A percentile compares a stretch with the other conserved stretches of the same genome.
Evolutionary conservation across 768 basidiomycete genomes (phyloP).

Genomic region (Boletellus emodensis): DNA sequence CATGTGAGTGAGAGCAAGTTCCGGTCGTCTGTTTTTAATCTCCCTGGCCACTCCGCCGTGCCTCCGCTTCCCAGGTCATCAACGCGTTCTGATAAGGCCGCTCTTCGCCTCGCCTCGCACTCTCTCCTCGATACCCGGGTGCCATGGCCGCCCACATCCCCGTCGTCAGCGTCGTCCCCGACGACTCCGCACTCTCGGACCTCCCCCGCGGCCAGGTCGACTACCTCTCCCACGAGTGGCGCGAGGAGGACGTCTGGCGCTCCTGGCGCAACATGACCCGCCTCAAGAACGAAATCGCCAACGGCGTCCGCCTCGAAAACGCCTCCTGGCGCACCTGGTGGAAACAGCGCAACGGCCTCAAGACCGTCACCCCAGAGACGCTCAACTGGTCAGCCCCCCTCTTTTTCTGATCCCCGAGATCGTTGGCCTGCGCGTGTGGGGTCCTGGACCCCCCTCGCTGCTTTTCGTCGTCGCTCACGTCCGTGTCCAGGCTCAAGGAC

Average conservation of each 20-base stretch:
- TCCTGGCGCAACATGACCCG: constrained; percentile 99
- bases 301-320: constrained; percentile 93
- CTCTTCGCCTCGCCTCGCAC: not conserved
- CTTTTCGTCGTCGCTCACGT: constrained; percentile 8
- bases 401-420: not conserved
- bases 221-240: constrained; percentile 97
- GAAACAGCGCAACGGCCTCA: constrained; percentile 96
- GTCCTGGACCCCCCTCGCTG: too few species aligned
- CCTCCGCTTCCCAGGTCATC: not conserved
- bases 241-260: constrained; percentile 97
- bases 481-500: constrained; percentile 83
- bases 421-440: too few species aligned
- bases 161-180: constrained; percentile 58
- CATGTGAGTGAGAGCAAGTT: too few species aligned
- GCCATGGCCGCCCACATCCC: constrained; percentile 67
- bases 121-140: not conserved
- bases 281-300: constrained; percentile 97
- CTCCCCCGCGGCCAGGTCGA: constrained; percentile 92
- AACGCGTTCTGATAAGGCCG: constrained; percentile 1
- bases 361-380: constrained; percentile 93
- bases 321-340: constrained; percentile 99
- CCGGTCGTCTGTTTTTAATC: constrained; percentile 15
- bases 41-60: constrained; percentile 8
- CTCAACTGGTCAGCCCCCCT: constrained; percentile 83
- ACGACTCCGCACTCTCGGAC: constrained; percentile 79